A percentile compares a stretch with the other conserved stretches of the same genome.
These are phyloP conservation scores for Globisporangium yorkense DNA, from an alignment of 352 stramenopile species.

Conservation along the genomic window DNA sequence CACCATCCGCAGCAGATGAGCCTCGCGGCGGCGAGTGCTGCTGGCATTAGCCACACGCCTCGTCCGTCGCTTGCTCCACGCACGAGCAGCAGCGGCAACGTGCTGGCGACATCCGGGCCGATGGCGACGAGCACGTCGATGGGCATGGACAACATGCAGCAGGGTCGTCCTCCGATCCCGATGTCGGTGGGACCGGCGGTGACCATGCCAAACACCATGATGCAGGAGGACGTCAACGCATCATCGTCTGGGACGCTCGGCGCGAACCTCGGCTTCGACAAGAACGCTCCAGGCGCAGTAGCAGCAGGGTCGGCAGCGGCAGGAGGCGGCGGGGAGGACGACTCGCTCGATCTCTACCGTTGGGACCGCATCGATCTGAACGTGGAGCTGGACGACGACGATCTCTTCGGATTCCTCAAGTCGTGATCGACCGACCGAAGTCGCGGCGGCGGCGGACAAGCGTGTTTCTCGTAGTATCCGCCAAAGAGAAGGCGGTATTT, in stretches of 20 bases:
- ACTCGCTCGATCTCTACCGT: slow-evolving; percentile 64
- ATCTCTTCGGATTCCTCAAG: slow-evolving; percentile 85
- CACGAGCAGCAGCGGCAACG: slow-evolving; percentile 5
- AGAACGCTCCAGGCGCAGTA: not conserved
- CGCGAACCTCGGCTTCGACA: slow-evolving; percentile 11
- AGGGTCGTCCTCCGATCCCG: slow-evolving; percentile 1
- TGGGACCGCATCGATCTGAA: slow-evolving; percentile 83
- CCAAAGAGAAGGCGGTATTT: slow-evolving; percentile 1
- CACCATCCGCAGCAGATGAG: slow-evolving; percentile 13
- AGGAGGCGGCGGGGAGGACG: slow-evolving; percentile 17
- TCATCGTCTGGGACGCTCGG: not conserved
- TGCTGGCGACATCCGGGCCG: not conserved
- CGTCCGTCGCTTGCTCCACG: slow-evolving; percentile 11
- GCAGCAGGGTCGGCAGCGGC: slow-evolving; percentile 6
- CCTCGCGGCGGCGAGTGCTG: not conserved
- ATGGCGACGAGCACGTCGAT: not conserved
- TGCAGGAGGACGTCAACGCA: slow-evolving; percentile 1
- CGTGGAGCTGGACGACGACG: slow-evolving; percentile 77
- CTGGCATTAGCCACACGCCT: slow-evolving; percentile 7
- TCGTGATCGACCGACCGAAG: slow-evolving; percentile 29
- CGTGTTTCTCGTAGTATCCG: not conserved
- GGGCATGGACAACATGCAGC: slow-evolving; percentile 7
- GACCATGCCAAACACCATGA: slow-evolving; percentile 6
- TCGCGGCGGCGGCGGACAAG: slow-evolving; percentile 21
- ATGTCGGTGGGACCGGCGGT: slow-evolving; percentile 3